Conservation (phyloP, 2,329 filamentous ascomycete species). For the Helotiales sp. region DNA sequence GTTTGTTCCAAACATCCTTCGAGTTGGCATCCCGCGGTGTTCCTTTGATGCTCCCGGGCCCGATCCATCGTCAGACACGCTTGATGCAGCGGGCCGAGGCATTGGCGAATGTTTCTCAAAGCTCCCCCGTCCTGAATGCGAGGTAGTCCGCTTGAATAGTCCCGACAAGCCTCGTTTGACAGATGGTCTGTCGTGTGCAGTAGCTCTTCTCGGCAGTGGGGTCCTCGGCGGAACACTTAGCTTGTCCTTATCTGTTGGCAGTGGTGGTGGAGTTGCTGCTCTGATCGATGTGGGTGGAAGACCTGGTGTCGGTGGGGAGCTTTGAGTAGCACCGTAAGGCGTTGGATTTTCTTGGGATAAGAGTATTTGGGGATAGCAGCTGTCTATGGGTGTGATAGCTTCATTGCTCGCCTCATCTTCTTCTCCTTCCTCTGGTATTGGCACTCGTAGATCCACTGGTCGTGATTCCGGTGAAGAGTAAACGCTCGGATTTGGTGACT, state of each 20-base stretch:
- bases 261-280: neutral
- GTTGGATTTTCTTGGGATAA: slow-evolving; percentile 33
- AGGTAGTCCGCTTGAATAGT: slow-evolving; percentile 3
- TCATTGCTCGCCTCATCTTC: slow-evolving; percentile 62
- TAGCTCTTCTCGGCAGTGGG: neutral
- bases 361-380: slow-evolving; percentile 61
- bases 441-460: slow-evolving; percentile 55
- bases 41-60: slow-evolving; percentile 29
- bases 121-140: neutral
- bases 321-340: neutral
- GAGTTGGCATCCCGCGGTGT: slow-evolving; percentile 25
- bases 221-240: neutral
- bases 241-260: neutral
- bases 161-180: slow-evolving; percentile 12
- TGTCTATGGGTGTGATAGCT: slow-evolving; percentile 64
- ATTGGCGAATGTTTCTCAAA: slow-evolving; percentile 2
- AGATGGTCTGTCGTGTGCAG: slow-evolving; percentile 6
- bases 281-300: neutral
- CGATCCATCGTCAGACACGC: slow-evolving; percentile 19
- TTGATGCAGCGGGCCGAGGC: slow-evolving; percentile 6
- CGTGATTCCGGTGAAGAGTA: slow-evolving; percentile 36
- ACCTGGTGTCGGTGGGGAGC: neutral
- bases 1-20: slow-evolving; percentile 33
- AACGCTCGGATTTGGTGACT: slow-evolving; percentile 19
- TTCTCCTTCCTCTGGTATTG: slow-evolving; percentile 61